Conservation (phyloP, 257 asterid genomes). For the Verbena officinalis region DNA sequence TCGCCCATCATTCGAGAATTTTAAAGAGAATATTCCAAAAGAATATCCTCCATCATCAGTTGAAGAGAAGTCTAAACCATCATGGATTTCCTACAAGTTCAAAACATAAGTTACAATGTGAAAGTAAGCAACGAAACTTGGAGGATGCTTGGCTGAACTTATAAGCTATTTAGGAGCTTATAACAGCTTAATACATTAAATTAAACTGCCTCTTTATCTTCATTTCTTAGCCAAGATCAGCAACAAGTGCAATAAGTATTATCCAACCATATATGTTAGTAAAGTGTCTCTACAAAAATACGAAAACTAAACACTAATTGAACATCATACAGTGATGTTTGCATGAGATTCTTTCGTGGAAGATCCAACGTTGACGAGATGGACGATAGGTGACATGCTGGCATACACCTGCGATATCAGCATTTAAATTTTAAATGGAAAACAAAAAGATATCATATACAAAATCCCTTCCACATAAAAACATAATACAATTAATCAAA, state of each 20-base stretch:
- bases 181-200: too few relatives aligned
- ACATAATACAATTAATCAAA: neutral
- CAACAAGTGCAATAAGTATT: neutral
- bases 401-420: conserved; percentile 69
- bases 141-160: too few relatives aligned
- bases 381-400: conserved; percentile 79
- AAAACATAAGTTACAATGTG: conserved; percentile 1
- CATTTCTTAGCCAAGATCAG: neutral
- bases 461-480: neutral
- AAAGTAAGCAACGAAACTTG: neutral
- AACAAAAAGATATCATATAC: conserved; percentile 3
- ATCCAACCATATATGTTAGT: neutral
- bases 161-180: too few relatives aligned
- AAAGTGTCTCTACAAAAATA: conserved; percentile 8
- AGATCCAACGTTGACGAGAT: conserved; percentile 67
- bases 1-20: conserved; percentile 83
- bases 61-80: conserved; percentile 67
- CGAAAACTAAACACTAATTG: conserved; percentile 18
- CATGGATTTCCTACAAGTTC: conserved; percentile 73
- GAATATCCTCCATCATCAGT: conserved; percentile 51
- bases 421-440: conserved; percentile 2
- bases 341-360: conserved; percentile 66
- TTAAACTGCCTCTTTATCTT: too few relatives aligned
- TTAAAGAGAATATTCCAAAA: conserved; percentile 83
- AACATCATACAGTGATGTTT: conserved; percentile 67